These are phyloP conservation scores for Royoungia palumana DNA, from an alignment of 768 basidiomycete genomes.

Conservation along the genomic window DNA sequence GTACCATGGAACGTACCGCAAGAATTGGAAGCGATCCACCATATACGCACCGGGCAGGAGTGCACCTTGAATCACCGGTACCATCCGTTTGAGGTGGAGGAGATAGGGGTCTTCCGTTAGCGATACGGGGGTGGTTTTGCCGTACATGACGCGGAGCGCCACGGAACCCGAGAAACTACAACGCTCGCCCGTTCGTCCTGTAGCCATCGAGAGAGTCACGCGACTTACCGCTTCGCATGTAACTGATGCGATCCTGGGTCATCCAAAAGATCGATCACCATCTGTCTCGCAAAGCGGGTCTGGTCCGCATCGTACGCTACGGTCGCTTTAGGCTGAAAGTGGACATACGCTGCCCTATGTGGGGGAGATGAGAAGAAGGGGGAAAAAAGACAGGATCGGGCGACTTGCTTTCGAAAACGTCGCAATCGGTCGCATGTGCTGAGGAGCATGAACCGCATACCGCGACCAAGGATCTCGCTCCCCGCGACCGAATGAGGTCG, in stretches of 20 bases:
- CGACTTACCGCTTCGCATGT: slow-evolving; percentile 37
- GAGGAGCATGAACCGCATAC: slow-evolving; percentile 54
- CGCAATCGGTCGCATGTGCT: slow-evolving; percentile 54
- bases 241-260: slow-evolving; percentile 22
- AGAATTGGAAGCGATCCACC: slow-evolving; percentile 36
- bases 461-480: slow-evolving; percentile 54
- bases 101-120: slow-evolving; percentile 20
- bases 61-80: slow-evolving; percentile 29
- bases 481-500: slow-evolving; percentile 51
- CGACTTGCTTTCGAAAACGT: slow-evolving; percentile 48
- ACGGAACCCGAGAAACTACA: slow-evolving; percentile 27
- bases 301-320: slow-evolving; percentile 45
- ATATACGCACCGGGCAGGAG: slow-evolving; percentile 32
- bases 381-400: neutral
- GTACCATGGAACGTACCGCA: slow-evolving; percentile 58
- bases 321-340: slow-evolving; percentile 50
- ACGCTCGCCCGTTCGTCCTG: too few species aligned
- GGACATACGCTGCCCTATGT: slow-evolving; percentile 47
- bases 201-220: too few species aligned
- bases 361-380: neutral
- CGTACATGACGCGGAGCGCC: slow-evolving; percentile 28
- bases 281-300: slow-evolving; percentile 32
- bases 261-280: slow-evolving; percentile 21
- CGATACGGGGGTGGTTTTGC: slow-evolving; percentile 20
- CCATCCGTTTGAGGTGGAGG: slow-evolving; percentile 27